Evolutionary conservation across 2,329 filamentous ascomycete genomes (phyloP).

Genomic region (Fusarium guadeloupense): DNA sequence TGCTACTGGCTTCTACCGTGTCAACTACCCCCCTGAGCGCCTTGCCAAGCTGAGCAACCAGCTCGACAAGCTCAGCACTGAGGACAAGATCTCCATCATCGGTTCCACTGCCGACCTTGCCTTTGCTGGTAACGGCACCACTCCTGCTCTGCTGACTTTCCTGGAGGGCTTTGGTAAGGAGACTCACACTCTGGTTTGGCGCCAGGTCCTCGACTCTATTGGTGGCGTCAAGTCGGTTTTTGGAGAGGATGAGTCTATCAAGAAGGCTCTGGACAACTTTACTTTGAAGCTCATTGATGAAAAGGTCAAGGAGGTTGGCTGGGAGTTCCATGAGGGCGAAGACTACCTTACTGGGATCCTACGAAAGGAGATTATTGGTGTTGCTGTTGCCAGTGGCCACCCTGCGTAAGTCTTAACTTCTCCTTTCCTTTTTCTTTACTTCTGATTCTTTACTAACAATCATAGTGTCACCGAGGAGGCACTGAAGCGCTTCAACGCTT

Average conservation of each 20-base stretch:
- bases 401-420: constrained; percentile 64
- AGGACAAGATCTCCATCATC: constrained; percentile 93
- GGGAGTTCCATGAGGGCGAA: constrained; percentile 81
- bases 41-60: constrained; percentile 82
- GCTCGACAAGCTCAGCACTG: constrained; percentile 77
- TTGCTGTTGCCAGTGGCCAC: constrained; percentile 81
- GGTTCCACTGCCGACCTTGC: constrained; percentile 91
- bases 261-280: constrained; percentile 79
- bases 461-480: constrained; percentile 75
- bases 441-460: constrained; percentile 35
- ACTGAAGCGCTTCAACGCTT: constrained; percentile 81
- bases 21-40: constrained; percentile 88
- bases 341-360: constrained; percentile 85
- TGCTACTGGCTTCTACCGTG: constrained; percentile 88
- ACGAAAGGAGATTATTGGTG: constrained; percentile 80
- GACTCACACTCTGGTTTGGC: constrained; percentile 88
- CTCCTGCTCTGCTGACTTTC: constrained; percentile 82
- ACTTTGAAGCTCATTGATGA: constrained; percentile 78
- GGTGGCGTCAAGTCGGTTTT: constrained; percentile 86
- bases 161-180: constrained; percentile 86
- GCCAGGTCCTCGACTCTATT: constrained; percentile 81
- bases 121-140: constrained; percentile 84
- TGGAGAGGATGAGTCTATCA: constrained; percentile 75
- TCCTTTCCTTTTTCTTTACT: constrained; percentile 29
- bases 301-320: constrained; percentile 82